Conservation (phyloP, 1,139 yeast genomes). For the Hyphopichia burtonii region DNA sequence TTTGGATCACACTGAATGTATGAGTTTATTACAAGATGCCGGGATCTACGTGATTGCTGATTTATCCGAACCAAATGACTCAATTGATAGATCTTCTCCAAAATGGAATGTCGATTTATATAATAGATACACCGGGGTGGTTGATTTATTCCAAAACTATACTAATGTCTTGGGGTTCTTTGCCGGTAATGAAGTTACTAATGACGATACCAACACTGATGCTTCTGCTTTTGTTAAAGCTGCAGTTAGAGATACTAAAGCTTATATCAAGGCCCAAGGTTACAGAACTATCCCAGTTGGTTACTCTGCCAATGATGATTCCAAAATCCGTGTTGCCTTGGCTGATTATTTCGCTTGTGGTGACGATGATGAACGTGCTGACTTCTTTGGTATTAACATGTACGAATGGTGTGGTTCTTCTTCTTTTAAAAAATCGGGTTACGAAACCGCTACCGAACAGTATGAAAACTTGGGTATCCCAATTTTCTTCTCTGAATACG, state of each 20-base stretch:
- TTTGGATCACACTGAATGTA: conserved; percentile 81
- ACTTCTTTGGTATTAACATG: conserved; percentile 88
- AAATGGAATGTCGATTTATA: conserved; percentile 66
- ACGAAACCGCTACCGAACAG: conserved; percentile 56
- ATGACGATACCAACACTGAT: conserved; percentile 47
- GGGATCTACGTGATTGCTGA: conserved; percentile 88
- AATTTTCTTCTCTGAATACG: conserved; percentile 82
- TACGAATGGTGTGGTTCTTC: conserved; percentile 90
- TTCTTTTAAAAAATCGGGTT: conserved; percentile 69
- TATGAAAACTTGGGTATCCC: conserved; percentile 72
- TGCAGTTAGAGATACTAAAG: conserved; percentile 86
- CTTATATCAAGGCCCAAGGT: conserved; percentile 65
- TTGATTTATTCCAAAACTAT: conserved; percentile 80
- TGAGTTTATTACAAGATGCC: conserved; percentile 80
- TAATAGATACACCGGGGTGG: conserved; percentile 73
- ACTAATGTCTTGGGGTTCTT: conserved; percentile 89
- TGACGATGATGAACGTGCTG: conserved; percentile 64
- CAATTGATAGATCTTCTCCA: conserved; percentile 77
- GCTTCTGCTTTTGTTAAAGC: conserved; percentile 86
- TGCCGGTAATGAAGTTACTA: conserved; percentile 88
- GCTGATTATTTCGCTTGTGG: conserved; percentile 84
- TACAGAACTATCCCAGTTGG: conserved; percentile 86
- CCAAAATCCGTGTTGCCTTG: conserved; percentile 66
- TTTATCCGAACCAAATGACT: conserved; percentile 77
- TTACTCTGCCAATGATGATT: conserved; percentile 88